phyloP scores from a whole-genome alignment of 2,329 filamentous ascomycete species.

The Fusarium devonianum region DNA sequence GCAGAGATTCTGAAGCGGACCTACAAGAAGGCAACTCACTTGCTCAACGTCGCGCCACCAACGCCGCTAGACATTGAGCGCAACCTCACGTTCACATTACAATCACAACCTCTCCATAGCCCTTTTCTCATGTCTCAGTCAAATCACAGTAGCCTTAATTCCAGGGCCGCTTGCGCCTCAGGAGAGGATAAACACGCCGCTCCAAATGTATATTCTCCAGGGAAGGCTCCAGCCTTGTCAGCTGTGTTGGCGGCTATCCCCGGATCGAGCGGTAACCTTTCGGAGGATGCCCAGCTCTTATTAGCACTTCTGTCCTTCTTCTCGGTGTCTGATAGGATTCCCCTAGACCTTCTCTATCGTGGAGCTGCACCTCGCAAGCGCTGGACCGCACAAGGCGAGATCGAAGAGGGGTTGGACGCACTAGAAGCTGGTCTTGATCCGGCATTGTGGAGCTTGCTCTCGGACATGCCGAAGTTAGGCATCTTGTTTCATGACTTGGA shows the following conservation, averaged over 20 bases:
- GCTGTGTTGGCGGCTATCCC: neutral
- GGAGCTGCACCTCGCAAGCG: constrained; percentile 1
- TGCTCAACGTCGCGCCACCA: no score
- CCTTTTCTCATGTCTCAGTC: no score
- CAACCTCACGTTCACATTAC: no score
- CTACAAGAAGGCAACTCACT: no score
- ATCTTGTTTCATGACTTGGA: neutral
- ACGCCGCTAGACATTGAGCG: no score
- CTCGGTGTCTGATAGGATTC: neutral
- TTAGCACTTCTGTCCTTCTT: constrained; percentile 1
- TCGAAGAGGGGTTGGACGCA: neutral
- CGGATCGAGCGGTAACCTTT: neutral
- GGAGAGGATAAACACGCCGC: no score
- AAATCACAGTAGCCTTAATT: no score
- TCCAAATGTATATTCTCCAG: no score
- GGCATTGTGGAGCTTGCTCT: neutral
- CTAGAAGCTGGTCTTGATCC: neutral
- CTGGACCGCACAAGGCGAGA: constrained; percentile 3
- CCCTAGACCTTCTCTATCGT: neutral
- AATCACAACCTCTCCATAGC: no score
- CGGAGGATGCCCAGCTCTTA: neutral
- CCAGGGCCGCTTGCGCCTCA: no score
- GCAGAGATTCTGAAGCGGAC: no score
- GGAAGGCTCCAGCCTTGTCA: neutral
- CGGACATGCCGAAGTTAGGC: neutral